These are phyloP conservation scores for Cryptococcus neoformans DNA, from an alignment of 1,284 basidiomycete genomes.

Conservation along the genomic window DNA sequence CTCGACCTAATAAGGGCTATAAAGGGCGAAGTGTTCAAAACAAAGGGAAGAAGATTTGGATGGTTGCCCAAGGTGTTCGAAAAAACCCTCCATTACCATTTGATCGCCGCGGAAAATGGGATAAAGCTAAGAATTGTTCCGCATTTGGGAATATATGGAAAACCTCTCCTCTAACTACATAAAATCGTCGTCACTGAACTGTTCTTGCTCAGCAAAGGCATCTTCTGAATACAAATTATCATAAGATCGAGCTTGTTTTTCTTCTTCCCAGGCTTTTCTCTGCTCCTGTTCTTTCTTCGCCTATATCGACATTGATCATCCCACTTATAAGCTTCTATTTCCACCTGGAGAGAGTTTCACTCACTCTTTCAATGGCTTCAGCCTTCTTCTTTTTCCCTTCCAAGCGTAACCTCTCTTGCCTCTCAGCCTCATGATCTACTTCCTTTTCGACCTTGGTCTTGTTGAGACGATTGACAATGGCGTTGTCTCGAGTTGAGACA, in stretches of 20 bases:
- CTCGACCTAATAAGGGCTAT: too few relatives aligned
- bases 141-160: not conserved
- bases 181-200: constrained; percentile 47
- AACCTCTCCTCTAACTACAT: constrained; percentile 27
- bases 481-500: constrained; percentile 76
- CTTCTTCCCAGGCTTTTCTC: constrained; percentile 45
- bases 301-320: not conserved
- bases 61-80: too few relatives aligned
- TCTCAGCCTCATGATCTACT: constrained; percentile 89
- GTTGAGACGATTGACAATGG: constrained; percentile 88
- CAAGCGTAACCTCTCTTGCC: constrained; percentile 72
- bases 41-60: too few relatives aligned
- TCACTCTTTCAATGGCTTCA: constrained; percentile 55
- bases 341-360: constrained; percentile 15
- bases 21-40: too few relatives aligned
- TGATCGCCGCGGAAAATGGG: not conserved
- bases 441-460: constrained; percentile 84
- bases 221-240: constrained; percentile 49
- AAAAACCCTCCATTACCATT: too few relatives aligned
- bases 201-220: constrained; percentile 35
- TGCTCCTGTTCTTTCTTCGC: constrained; percentile 35
- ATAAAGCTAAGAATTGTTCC: not conserved
- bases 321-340: not conserved
- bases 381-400: constrained; percentile 67
- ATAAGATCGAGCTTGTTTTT: constrained; percentile 44